Conservation (phyloP, 2,329 filamentous ascomycete genomes). For the Thelonectria blattea region DNA sequence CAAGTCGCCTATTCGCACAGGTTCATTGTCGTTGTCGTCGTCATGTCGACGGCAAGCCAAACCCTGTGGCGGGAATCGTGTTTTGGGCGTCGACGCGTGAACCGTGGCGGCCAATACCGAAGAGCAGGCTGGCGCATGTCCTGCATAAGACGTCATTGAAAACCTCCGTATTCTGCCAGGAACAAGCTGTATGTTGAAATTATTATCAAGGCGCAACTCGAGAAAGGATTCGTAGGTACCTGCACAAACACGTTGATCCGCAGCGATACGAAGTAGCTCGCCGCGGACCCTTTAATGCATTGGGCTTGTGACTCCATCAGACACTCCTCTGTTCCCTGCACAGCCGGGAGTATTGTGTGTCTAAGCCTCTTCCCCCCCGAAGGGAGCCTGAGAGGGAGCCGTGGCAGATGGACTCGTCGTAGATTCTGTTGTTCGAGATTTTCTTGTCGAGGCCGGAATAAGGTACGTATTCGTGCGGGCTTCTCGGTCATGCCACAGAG, state of each 20-base stretch:
- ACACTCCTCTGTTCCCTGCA: slow-evolving; percentile 9
- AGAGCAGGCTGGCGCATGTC: not conserved
- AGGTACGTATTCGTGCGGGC: not conserved
- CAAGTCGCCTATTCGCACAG: slow-evolving; percentile 5
- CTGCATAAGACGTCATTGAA: not conserved
- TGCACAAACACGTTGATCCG: not conserved
- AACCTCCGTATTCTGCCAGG: slow-evolving; percentile 10
- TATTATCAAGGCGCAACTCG: not conserved
- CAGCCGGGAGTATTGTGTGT: not conserved
- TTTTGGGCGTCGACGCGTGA: not conserved
- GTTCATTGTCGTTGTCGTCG: slow-evolving; percentile 5
- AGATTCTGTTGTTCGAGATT: not conserved
- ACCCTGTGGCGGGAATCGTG: not conserved
- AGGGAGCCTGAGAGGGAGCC: not conserved
- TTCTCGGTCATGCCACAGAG: slow-evolving; percentile 12
- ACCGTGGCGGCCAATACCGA: not conserved
- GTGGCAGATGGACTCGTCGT: not conserved
- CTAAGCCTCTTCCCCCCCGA: not conserved
- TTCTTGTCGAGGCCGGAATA: no score
- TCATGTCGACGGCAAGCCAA: slow-evolving; percentile 13
- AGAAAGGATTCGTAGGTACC: slow-evolving; percentile 2
- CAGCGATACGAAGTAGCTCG: slow-evolving; percentile 1
- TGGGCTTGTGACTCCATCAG: slow-evolving; percentile 6
- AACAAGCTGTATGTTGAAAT: not conserved
- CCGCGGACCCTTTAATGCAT: slow-evolving; percentile 1